Percentiles rank a stretch among this genome's conserved stretches.
Conservation (phyloP, 345 rosid species). For the Carallia pectinifolia region DNA sequence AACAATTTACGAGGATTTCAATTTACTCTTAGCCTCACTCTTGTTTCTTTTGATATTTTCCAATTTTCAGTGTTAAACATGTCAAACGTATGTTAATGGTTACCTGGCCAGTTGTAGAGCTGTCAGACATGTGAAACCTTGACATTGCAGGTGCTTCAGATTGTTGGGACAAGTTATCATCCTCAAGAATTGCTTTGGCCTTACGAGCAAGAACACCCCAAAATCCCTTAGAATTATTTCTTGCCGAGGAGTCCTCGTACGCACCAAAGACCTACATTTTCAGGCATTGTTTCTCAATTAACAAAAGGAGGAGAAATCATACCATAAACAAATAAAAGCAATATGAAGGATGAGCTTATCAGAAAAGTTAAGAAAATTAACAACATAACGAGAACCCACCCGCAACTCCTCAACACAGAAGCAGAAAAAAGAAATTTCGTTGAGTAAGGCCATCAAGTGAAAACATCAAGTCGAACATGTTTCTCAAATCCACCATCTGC, state of each 20-base stretch:
- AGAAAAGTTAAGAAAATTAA: too few relatives aligned
- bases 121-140: slow-evolving; percentile 38
- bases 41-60: neutral
- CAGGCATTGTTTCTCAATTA: slow-evolving; percentile 21
- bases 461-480: too few relatives aligned
- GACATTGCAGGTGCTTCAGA: slow-evolving; percentile 29
- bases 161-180: slow-evolving; percentile 46
- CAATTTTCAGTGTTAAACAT: neutral
- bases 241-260: slow-evolving; percentile 41
- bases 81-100: neutral
- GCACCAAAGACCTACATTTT: slow-evolving; percentile 60
- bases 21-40: neutral
- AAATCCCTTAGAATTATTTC: slow-evolving; percentile 53
- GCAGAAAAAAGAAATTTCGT: too few relatives aligned
- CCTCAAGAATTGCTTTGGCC: slow-evolving; percentile 82
- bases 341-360: neutral
- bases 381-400: too few relatives aligned
- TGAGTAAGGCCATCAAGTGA: too few relatives aligned
- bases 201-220: slow-evolving; percentile 89
- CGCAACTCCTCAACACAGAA: too few relatives aligned
- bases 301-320: neutral
- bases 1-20: neutral
- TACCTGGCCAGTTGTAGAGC: slow-evolving; percentile 46
- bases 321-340: neutral
- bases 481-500: too few relatives aligned